Base-by-base conservation (phyloP, 2,329 filamentous ascomycete genomes). In the Chaetomiaceae sp. region DNA sequence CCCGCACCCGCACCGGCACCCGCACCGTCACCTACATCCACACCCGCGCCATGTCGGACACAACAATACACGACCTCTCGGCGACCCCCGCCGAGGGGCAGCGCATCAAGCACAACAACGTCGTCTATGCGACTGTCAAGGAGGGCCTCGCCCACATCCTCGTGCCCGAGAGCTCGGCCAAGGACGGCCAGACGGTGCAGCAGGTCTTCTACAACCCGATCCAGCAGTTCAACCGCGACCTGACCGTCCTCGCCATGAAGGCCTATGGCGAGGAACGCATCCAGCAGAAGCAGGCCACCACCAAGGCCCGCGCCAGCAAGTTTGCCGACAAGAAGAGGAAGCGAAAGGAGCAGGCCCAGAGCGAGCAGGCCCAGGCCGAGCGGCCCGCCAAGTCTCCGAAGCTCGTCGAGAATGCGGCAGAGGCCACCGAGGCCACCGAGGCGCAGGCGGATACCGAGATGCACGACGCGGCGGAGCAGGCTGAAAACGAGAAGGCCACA, bases 181-280 rank as follows among this genome's bases (percentile, higher is more conserved):
- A 74, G 50, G 78, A 81, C 62, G 73, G 78, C 53, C 78, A 83
- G 45, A 76, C 82, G 60, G 75, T 82, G 34, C 79, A 84, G 60
- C 86, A 92, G 62, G 95, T 99, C 50, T 99, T 99, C 65, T 99
- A 99, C 77, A 99, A 99, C 62, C 92, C 93, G 0, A 96, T 99
- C 48, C 93, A 99, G 66, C 93, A 99, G 66, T 99, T 97, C 76
- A 99, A 99, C 69, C 86, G 95, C 41, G 93, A 99, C 66, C 71
- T 99, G 58, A 96, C 89, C 54, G 89, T 96, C 21, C 78, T 99
- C 13, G 89, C 89, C 1, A 96, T 99, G 67, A 89, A 88, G 63
- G 87, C 87, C 0, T 96, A 92, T 66, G 89, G 88, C 1, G 83
- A 93, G 59, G 82, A 89, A 27, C 54, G 69, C 54, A 68, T 65